Conservation (phyloP, 176 grass and related monocot genomes). For the Avena atlantica region DNA sequence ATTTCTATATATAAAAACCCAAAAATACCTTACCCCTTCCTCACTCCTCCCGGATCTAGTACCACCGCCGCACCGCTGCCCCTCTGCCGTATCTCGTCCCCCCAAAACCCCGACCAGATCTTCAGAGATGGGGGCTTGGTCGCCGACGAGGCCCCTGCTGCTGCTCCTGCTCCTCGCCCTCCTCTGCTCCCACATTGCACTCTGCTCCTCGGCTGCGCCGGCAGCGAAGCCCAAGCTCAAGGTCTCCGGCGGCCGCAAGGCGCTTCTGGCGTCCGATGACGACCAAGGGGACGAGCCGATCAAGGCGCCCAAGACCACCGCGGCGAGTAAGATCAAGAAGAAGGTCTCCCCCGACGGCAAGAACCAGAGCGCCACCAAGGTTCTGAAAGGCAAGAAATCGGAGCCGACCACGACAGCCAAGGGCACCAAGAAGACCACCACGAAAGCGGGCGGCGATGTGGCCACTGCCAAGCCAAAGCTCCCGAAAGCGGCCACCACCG, state of each 20-base stretch:
- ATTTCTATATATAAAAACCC: conserved; percentile 36
- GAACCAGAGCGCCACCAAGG: conserved; percentile 70
- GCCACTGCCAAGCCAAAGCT: conserved; percentile 55
- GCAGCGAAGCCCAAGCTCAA: conserved; percentile 46
- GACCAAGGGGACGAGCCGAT: conserved; percentile 28
- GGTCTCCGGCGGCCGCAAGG: conserved; percentile 46
- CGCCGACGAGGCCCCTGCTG: conserved; percentile 32
- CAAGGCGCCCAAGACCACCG: conserved; percentile 31
- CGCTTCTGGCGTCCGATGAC: conserved; percentile 23
- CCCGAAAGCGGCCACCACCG: conserved; percentile 43
- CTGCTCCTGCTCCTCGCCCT: conserved; percentile 55
- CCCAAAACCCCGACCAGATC: conserved; percentile 13
- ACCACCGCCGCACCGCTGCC: background rate
- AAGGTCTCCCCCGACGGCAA: conserved; percentile 58
- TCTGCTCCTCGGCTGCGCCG: conserved; percentile 48
- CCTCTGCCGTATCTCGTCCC: background rate
- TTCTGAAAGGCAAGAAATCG: conserved; percentile 68
- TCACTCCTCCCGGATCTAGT: conserved; percentile 51
- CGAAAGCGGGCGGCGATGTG: conserved; percentile 8
- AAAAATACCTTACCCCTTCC: conserved; percentile 43
- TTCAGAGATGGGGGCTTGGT: conserved; percentile 43
- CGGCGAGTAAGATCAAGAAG: conserved; percentile 47
- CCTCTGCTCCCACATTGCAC: conserved; percentile 64
- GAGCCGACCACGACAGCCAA: conserved; percentile 43
- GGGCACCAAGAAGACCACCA: conserved; percentile 18